phyloP scores from a whole-genome alignment of 768 basidiomycete genomes.

The Collybiopsis confluens region DNA sequence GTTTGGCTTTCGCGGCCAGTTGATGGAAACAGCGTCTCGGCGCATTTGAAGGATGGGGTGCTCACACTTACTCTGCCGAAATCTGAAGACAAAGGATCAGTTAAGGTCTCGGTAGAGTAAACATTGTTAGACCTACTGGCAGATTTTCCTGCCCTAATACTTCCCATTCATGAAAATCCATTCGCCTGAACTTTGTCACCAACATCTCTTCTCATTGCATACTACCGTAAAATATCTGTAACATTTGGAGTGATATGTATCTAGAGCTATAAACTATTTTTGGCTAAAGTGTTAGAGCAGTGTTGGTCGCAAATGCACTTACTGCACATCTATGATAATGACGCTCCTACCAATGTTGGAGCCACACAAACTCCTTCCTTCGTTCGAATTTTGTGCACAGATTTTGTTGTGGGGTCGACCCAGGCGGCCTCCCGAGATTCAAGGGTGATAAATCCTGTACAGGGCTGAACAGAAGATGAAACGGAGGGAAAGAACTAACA shows the following conservation, averaged over 20 bases:
- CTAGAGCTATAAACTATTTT: too few relatives aligned
- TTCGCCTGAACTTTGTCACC: too few relatives aligned
- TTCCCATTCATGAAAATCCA: too few relatives aligned
- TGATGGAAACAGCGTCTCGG: constrained; percentile 52
- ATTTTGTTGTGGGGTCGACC: constrained; percentile 80
- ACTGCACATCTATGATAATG: constrained; percentile 62
- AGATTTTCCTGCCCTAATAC: too few relatives aligned
- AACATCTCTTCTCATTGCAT: too few relatives aligned
- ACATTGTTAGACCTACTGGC: too few relatives aligned
- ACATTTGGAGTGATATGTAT: neutral
- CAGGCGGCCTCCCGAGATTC: constrained; percentile 88
- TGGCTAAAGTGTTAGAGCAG: too few relatives aligned
- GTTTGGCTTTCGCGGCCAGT: constrained; percentile 67
- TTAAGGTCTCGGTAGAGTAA: constrained; percentile 5
- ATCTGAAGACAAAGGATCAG: constrained; percentile 47
- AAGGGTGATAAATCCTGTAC: constrained; percentile 79
- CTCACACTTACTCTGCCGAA: constrained; percentile 60
- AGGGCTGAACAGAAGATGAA: neutral
- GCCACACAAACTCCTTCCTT: constrained; percentile 79
- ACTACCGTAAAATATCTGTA: neutral
- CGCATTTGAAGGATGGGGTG: constrained; percentile 66
- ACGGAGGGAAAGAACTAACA: constrained; percentile 8
- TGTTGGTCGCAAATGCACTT: too few relatives aligned
- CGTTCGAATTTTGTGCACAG: constrained; percentile 81
- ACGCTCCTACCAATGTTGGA: constrained; percentile 81